Base-by-base conservation (phyloP, 306 rosid species). In the Malus fusca region DNA sequence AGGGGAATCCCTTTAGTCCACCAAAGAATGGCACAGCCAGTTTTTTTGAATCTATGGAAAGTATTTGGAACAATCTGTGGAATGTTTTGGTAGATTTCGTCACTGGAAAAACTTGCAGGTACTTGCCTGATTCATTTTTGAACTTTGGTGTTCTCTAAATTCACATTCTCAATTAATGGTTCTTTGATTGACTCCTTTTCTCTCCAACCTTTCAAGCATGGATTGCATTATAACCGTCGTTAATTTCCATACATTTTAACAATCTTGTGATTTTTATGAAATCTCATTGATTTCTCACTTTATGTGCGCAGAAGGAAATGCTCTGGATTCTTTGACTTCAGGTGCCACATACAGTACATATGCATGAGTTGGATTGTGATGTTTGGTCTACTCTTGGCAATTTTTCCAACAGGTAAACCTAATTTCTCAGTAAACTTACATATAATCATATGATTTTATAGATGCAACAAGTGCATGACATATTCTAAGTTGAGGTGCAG, bases 51-150 rank as follows among this genome's bases (percentile, higher is more conserved):
- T 85, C 97, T 48, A 85, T 95, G 69, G 88, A 80, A 79, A 71
- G 71, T 78, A 33, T 85, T 37, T 92, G 96, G 93, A 82, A 89
- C 75, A 86, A 85, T 78, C 72, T 90, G 31, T 87, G 93, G 92
- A 81, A 68, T 68, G 80, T 87, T 61, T 53, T 90, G 56, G 21
- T 42, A 64, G 93, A 85, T 43, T 95, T 95, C 66, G 62, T 92
- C 82, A 84, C 87, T 4, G 96, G 97, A 80, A 90, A 85, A 84
- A 74, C 82, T 83, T 95, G 97, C 95, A 87, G 98, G 97, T 95
- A 84, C 59, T 69, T 74, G 82, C n/a, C 13, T 2, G 15, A 12
- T 63, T 63, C 22, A 28, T 6, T 63, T 15, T 28, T 15, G 4
- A 25, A 69, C 42, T 44, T 13, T 17, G 18, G 11, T 21, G 42